These are phyloP conservation scores for Irpex rosettiformis DNA, from an alignment of 1,284 basidiomycete species.

Conservation along the genomic window DNA sequence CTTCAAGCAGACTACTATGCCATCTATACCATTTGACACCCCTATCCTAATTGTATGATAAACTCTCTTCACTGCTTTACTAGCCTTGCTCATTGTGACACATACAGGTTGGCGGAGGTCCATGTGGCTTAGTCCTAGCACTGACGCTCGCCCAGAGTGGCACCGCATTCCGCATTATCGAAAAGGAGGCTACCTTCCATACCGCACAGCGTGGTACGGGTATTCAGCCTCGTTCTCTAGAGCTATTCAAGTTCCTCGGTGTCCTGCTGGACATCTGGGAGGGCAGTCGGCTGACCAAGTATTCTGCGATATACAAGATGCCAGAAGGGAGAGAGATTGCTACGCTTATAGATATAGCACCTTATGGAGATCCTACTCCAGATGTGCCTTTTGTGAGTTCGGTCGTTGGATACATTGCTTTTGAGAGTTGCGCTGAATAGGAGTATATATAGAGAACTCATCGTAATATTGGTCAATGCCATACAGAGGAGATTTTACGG, in stretches of 20 bases:
- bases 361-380: background rate
- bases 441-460: background rate
- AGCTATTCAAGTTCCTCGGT: constrained; percentile 16
- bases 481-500: constrained; percentile 14
- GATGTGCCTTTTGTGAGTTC: background rate
- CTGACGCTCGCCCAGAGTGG: constrained; percentile 18
- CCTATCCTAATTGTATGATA: constrained; percentile 6
- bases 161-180: constrained; percentile 13
- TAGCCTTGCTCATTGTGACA: background rate
- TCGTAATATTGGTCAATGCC: background rate
- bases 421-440: background rate
- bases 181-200: constrained; percentile 17
- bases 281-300: background rate
- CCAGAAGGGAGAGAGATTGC: background rate
- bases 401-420: background rate
- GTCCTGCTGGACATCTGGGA: constrained; percentile 12
- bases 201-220: constrained; percentile 16
- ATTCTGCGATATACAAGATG: background rate
- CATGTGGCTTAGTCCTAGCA: constrained; percentile 24
- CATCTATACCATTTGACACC: background rate
- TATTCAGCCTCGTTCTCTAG: constrained; percentile 16
- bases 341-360: background rate
- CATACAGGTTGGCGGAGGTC: constrained; percentile 23
- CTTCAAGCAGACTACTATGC: too few relatives aligned
- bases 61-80: background rate